A percentile compares a stretch with the other conserved stretches of the same genome.
These are phyloP conservation scores for Nannochloropsis oceanica DNA, from an alignment of 108 stramenopile species.

Conservation along the genomic window DNA sequence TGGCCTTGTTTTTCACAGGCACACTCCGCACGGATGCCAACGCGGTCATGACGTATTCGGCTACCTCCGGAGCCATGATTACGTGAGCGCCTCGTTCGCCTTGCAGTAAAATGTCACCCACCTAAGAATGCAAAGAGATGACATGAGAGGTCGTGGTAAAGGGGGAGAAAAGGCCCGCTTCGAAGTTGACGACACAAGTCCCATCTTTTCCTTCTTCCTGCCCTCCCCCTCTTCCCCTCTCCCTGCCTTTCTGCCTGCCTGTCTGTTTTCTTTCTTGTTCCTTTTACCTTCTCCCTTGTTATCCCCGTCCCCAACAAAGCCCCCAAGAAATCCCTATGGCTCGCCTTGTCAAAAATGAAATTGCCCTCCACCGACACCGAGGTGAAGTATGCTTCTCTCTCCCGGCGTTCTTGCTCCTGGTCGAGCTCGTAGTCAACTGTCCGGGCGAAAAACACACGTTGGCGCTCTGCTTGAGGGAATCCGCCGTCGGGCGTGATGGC, in stretches of 20 bases:
- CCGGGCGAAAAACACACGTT: slow-evolving; percentile 6
- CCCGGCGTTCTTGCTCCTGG: not conserved
- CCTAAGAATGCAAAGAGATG: not conserved
- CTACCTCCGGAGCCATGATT: slow-evolving; percentile 2
- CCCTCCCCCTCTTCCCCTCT: too few relatives aligned
- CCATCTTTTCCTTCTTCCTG: not conserved
- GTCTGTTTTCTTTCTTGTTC: too few relatives aligned
- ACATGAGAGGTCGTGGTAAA: not conserved
- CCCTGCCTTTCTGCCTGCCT: too few relatives aligned
- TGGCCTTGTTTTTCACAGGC: slow-evolving; percentile 7
- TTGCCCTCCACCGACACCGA: slow-evolving; percentile 19
- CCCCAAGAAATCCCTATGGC: slow-evolving; percentile 17
- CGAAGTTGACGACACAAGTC: not conserved
- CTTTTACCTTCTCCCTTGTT: slow-evolving; percentile 3
- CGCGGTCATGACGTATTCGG: not conserved
- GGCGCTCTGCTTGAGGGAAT: slow-evolving; percentile 7
- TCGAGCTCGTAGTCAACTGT: not conserved
- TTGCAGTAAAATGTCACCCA: slow-evolving; percentile 24
- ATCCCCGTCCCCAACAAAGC: slow-evolving; percentile 12
- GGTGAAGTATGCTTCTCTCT: not conserved
- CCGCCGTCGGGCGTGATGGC: not conserved
- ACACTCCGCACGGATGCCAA: slow-evolving; percentile 15
- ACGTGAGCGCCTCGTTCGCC: slow-evolving; percentile 26
- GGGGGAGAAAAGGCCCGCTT: not conserved
- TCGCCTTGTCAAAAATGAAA: slow-evolving; percentile 22